Percentiles rank a stretch among this genome's conserved stretches.
Evolutionary conservation across 257 asterid genomes (phyloP).

Genomic region (Jacaranda mimosifolia): DNA sequence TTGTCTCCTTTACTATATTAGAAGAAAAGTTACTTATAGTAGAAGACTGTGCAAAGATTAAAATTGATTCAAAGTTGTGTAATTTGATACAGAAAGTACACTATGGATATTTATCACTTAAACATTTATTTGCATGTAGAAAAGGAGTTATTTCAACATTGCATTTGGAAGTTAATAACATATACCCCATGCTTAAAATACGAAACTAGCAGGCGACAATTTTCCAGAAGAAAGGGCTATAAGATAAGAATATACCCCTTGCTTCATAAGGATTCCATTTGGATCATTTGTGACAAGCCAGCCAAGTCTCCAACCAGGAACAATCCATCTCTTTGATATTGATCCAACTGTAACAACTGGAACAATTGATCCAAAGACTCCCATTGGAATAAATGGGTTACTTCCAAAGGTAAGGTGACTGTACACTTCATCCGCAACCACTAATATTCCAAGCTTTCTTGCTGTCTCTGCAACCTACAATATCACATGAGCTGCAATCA

Average conservation of each 20-base stretch:
- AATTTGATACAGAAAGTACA: too few relatives aligned
- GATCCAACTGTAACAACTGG: slow-evolving; percentile 84
- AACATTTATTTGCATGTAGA: too few relatives aligned
- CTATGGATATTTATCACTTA: too few relatives aligned
- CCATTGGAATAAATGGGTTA: slow-evolving; percentile 85
- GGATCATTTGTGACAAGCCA: slow-evolving; percentile 83
- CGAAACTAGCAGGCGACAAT: slow-evolving; percentile 2
- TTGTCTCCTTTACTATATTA: too few relatives aligned
- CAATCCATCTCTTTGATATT: slow-evolving; percentile 83
- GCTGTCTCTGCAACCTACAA: slow-evolving; percentile 84
- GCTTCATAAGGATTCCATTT: slow-evolving; percentile 61
- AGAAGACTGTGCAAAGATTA: too few relatives aligned
- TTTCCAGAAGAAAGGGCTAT: not conserved
- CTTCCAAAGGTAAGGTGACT: slow-evolving; percentile 74
- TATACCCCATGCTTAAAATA: not conserved
- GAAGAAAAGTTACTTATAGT: too few relatives aligned
- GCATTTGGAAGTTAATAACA: not conserved
- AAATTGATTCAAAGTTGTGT: too few relatives aligned
- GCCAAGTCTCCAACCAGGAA: slow-evolving; percentile 94
- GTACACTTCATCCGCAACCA: slow-evolving; percentile 89
- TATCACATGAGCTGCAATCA: not conserved
- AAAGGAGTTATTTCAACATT: not conserved
- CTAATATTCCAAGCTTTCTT: slow-evolving; percentile 76
- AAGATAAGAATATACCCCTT: slow-evolving; percentile 57
- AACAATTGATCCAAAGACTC: slow-evolving; percentile 73